Evolutionary conservation across 2,329 filamentous ascomycete genomes (phyloP).

Genomic region (Fusarium nurragi): DNA sequence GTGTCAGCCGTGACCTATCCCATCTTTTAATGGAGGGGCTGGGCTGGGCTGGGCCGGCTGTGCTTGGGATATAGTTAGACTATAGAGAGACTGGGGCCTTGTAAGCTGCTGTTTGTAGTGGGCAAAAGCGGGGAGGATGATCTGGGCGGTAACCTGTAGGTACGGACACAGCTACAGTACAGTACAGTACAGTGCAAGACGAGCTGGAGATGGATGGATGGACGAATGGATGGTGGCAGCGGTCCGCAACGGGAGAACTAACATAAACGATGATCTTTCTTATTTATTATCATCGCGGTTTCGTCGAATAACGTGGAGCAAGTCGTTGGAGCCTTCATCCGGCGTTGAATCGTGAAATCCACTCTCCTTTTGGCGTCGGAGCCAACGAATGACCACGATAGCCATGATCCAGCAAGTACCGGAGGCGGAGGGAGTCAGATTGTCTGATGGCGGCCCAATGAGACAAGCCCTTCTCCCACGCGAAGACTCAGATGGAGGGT

Average conservation of each 20-base stretch:
- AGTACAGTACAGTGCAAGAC: constrained; percentile 10
- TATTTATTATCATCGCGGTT: background rate
- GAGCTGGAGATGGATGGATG: too few relatives aligned
- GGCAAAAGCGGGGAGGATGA: constrained; percentile 39
- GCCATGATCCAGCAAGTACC: constrained; percentile 17
- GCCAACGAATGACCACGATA: constrained; percentile 10
- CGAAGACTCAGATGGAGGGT: constrained; percentile 42
- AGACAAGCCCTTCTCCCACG: constrained; percentile 35
- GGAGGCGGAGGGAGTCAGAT: constrained; percentile 23
- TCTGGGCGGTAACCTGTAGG: background rate
- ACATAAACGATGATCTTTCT: constrained; percentile 28
- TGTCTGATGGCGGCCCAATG: constrained; percentile 43
- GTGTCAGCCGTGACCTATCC: constrained; percentile 45
- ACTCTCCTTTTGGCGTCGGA: background rate
- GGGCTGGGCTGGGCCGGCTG: constrained; percentile 15
- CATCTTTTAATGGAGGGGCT: constrained; percentile 42
- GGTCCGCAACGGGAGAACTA: constrained; percentile 40
- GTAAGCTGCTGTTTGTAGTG: constrained; percentile 18
- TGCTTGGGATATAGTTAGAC: background rate
- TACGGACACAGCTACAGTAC: background rate
- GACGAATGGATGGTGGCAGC: constrained; percentile 35
- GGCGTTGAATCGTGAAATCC: background rate
- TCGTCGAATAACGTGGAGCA: constrained; percentile 5
- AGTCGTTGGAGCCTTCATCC: background rate
- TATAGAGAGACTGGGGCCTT: background rate